A percentile compares a stretch with the other conserved stretches of the same genome.
Conservation (phyloP, 805 yeast species). For the Ogataea salicorniae region DNA sequence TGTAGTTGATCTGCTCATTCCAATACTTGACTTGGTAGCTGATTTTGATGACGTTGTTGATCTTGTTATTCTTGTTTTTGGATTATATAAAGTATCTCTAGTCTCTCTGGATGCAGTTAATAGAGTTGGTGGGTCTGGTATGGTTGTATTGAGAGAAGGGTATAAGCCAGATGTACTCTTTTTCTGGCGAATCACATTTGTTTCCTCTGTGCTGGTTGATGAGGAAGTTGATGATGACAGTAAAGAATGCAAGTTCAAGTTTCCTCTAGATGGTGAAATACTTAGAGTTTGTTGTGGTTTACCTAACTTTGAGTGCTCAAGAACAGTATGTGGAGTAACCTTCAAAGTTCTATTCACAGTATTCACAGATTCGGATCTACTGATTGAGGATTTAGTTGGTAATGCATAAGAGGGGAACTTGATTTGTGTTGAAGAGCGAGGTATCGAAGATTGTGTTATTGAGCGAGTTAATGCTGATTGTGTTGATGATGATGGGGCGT, state of each 20-base stretch:
- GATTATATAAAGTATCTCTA: not conserved
- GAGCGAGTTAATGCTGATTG: not conserved
- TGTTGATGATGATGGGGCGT: not conserved
- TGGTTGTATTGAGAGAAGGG: slow-evolving; percentile 4
- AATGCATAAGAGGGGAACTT: slow-evolving; percentile 17
- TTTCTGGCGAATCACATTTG: too few species aligned
- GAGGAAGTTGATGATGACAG: too few species aligned
- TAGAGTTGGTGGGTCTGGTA: slow-evolving; percentile 2
- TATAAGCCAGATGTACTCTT: too few species aligned
- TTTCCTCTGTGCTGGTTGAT: too few species aligned
- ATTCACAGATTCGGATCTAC: slow-evolving; percentile 7
- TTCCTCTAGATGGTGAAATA: too few species aligned
- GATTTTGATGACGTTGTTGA: slow-evolving; percentile 3
- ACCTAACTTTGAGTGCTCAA: not conserved
- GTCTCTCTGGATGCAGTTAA: too few species aligned
- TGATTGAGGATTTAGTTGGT: slow-evolving; percentile 15
- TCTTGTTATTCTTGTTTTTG: not conserved
- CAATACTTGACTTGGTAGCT: not conserved
- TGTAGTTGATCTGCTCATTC: too few species aligned
- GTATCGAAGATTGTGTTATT: not conserved
- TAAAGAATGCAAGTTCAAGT: too few species aligned
- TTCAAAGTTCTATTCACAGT: not conserved
- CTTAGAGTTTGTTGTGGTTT: slow-evolving; percentile 7
- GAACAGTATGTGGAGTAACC: not conserved
- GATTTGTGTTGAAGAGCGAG: not conserved